Evolutionary conservation across 2,329 filamentous ascomycete genomes (phyloP).

Genomic region (Rachicladosporium sp.): DNA sequence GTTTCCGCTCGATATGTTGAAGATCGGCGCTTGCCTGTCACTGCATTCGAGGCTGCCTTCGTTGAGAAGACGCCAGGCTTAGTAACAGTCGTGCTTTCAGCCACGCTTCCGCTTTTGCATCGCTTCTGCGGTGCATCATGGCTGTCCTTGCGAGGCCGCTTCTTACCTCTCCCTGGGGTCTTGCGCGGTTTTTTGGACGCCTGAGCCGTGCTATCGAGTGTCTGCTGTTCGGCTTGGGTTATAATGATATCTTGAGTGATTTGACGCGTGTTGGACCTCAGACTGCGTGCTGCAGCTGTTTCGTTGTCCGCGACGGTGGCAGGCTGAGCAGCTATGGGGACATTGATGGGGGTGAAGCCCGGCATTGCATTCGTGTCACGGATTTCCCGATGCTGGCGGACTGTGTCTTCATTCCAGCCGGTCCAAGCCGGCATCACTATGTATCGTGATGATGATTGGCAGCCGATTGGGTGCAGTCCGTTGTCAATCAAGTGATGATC

Average conservation of each 20-base stretch:
- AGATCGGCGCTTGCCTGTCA: not conserved
- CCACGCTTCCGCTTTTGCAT: constrained; percentile 7
- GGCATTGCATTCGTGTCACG: constrained; percentile 1
- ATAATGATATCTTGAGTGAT: not conserved
- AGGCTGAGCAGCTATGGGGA: not conserved
- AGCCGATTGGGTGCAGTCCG: too few relatives aligned
- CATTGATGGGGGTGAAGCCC: constrained; percentile 15
- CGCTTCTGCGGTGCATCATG: constrained; percentile 6
- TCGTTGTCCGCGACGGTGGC: not conserved
- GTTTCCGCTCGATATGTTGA: constrained; percentile 1
- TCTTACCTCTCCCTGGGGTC: constrained; percentile 8
- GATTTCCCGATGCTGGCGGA: too few relatives aligned
- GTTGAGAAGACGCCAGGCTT: constrained; percentile 5
- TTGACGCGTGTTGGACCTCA: constrained; percentile 1
- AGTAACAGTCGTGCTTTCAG: constrained; percentile 6
- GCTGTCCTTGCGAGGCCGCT: constrained; percentile 4
- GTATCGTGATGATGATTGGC: too few relatives aligned
- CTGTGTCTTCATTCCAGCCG: too few relatives aligned
- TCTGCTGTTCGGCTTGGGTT: constrained; percentile 5
- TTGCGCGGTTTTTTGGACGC: constrained; percentile 2
- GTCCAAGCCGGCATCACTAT: too few relatives aligned
- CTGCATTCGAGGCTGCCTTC: not conserved
- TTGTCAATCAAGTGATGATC: too few relatives aligned
- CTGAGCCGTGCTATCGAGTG: constrained; percentile 2
- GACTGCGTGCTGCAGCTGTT: not conserved